These are phyloP conservation scores for Stereocaulon alpinum DNA, from an alignment of 495 filamentous ascomycete species.

Conservation along the genomic window DNA sequence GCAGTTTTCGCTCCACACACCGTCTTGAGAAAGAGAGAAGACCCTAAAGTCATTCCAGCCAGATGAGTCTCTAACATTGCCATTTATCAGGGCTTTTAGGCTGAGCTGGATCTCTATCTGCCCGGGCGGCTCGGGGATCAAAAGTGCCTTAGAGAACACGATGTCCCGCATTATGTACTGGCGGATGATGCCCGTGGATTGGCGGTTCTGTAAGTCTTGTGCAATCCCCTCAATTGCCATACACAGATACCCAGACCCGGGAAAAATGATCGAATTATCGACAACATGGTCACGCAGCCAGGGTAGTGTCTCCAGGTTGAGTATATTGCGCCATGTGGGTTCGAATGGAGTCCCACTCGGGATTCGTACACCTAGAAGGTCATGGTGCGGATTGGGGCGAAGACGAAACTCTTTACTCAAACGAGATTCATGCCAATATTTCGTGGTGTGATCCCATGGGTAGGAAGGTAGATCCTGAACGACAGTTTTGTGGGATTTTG, in stretches of 20 bases:
- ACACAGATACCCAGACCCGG: conserved; percentile 32
- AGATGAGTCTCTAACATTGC: background rate
- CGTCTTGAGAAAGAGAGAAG: conserved; percentile 26
- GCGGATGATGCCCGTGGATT: background rate
- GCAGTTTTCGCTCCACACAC: conserved; percentile 32
- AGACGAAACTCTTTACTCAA: conserved; percentile 28
- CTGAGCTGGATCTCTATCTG: conserved; percentile 20
- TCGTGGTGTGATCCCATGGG: conserved; percentile 28
- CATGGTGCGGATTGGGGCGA: conserved; percentile 28
- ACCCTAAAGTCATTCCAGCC: conserved; percentile 33
- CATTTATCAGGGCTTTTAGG: background rate
- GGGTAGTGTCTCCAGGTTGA: conserved; percentile 31
- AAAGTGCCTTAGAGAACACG: background rate
- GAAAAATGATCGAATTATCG: conserved; percentile 30
- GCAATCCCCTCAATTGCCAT: conserved; percentile 33
- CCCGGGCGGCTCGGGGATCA: background rate
- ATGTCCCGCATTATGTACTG: background rate
- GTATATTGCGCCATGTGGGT: conserved; percentile 33
- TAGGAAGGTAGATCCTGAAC: conserved; percentile 28
- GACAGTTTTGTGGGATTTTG: too few relatives aligned
- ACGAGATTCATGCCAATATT: conserved; percentile 22
- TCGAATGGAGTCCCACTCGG: conserved; percentile 24
- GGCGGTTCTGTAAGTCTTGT: background rate
- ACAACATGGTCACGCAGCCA: conserved; percentile 36
- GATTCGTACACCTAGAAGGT: conserved; percentile 28